These are phyloP conservation scores for Suillus spraguei DNA, from an alignment of 768 basidiomycete species.

Conservation along the genomic window DNA sequence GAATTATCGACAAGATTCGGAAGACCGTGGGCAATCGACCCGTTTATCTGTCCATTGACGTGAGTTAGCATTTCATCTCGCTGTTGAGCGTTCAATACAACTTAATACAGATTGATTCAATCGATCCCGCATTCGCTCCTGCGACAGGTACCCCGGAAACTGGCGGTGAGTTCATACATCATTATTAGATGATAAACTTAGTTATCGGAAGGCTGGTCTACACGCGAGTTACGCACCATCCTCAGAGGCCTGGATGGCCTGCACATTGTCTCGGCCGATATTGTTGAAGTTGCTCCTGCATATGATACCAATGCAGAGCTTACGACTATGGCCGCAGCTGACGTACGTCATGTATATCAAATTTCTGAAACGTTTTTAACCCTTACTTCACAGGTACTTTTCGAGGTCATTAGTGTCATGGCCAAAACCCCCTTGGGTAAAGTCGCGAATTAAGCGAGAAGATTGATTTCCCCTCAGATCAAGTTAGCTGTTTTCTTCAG, in stretches of 20 bases:
- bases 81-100: slow-evolving; percentile 8
- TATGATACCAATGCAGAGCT: slow-evolving; percentile 71
- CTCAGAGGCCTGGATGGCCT: slow-evolving; percentile 76
- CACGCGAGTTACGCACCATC: slow-evolving; percentile 78
- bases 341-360: slow-evolving; percentile 39
- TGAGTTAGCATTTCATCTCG: slow-evolving; percentile 34
- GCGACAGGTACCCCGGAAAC: slow-evolving; percentile 87
- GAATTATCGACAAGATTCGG: slow-evolving; percentile 81
- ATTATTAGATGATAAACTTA: slow-evolving; percentile 11
- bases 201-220: slow-evolving; percentile 57
- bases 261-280: slow-evolving; percentile 77
- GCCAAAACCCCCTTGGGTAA: slow-evolving; percentile 78
- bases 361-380: slow-evolving; percentile 2
- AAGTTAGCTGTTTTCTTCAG: not conserved
- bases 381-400: slow-evolving; percentile 55
- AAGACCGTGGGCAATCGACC: slow-evolving; percentile 74
- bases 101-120: slow-evolving; percentile 63
- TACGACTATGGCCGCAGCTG: slow-evolving; percentile 65
- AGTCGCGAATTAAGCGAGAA: slow-evolving; percentile 29
- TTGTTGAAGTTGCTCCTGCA: slow-evolving; percentile 85
- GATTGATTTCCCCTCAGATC: not conserved
- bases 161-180: slow-evolving; percentile 46
- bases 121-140: slow-evolving; percentile 82
- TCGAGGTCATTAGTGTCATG: slow-evolving; percentile 79
- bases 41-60: slow-evolving; percentile 80